Evolutionary conservation across 805 yeast species (phyloP).

Genomic region (Hanseniaspora lachancei): DNA sequence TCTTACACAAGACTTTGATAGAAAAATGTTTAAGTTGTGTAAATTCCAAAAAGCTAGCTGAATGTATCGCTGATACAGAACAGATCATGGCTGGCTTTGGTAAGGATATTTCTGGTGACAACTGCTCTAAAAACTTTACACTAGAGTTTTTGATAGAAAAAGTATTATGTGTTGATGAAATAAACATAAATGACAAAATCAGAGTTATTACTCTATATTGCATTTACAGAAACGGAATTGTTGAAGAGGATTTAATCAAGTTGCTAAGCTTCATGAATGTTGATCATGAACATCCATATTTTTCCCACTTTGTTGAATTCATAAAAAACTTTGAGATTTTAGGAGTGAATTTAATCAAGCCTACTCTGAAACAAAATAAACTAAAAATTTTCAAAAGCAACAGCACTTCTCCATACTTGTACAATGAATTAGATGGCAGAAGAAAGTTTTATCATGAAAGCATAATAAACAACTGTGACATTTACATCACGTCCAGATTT

Average conservation of each 20-base stretch:
- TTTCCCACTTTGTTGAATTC: conserved; percentile 36
- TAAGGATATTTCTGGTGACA: conserved; percentile 50
- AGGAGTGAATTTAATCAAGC: conserved; percentile 45
- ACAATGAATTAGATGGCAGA: conserved; percentile 21
- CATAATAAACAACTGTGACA: conserved; percentile 25
- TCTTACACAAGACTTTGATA: conserved; percentile 46
- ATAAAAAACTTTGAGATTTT: conserved; percentile 45
- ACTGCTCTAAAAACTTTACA: conserved; percentile 35
- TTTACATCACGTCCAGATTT: conserved; percentile 56
- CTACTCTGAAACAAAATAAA: conserved; percentile 20
- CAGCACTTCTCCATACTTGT: neutral
- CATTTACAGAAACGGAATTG: conserved; percentile 67
- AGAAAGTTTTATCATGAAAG: conserved; percentile 45
- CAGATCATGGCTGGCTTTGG: conserved; percentile 71
- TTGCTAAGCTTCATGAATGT: conserved; percentile 44
- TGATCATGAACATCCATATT: conserved; percentile 29
- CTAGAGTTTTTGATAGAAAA: conserved; percentile 41
- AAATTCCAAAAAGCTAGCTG: conserved; percentile 47
- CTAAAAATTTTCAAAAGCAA: neutral
- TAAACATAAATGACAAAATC: conserved; percentile 53
- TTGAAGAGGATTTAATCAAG: conserved; percentile 59
- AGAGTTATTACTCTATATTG: conserved; percentile 66
- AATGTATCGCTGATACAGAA: conserved; percentile 63
- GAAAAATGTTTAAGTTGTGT: conserved; percentile 53
- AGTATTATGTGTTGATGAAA: conserved; percentile 36